These are phyloP conservation scores for Sphagnum fallax DNA, from an alignment of 228 moss, liverwort and hornwort genomes.

Conservation along the genomic window DNA sequence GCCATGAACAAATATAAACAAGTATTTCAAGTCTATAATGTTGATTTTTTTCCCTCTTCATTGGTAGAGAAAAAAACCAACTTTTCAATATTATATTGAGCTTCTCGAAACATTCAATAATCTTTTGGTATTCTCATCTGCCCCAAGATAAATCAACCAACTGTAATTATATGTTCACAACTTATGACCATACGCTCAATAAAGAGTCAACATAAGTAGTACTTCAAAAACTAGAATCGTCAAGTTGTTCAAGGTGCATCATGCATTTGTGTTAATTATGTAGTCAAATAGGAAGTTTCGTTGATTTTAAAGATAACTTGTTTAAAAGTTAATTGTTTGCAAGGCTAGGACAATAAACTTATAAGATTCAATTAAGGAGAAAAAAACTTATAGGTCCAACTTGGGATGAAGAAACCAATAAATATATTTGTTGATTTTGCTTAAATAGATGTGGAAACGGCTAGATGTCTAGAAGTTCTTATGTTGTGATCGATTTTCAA, in stretches of 20 bases:
- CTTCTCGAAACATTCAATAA: slow-evolving; percentile 52
- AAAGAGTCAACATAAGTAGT: background rate
- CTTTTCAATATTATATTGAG: slow-evolving; percentile 75
- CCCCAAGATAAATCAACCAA: background rate
- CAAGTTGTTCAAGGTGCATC: too few species aligned
- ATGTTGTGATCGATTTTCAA: slow-evolving; percentile 41
- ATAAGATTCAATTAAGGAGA: background rate
- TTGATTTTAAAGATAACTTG: background rate
- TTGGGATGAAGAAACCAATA: slow-evolving; percentile 39
- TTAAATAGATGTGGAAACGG: slow-evolving; percentile 70
- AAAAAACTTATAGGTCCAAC: slow-evolving; percentile 51
- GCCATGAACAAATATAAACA: slow-evolving; percentile 36
- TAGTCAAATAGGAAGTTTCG: too few species aligned
- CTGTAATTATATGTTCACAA: background rate
- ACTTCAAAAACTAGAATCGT: background rate
- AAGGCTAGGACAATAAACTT: too few species aligned
- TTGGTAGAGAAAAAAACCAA: slow-evolving; percentile 81
- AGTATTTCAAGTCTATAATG: slow-evolving; percentile 83
- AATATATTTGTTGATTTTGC: slow-evolving; percentile 57
- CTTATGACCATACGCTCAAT: background rate
- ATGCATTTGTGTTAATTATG: background rate
- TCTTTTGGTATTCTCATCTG: slow-evolving; percentile 75
- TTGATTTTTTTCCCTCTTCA: slow-evolving; percentile 94
- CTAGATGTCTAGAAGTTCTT: slow-evolving; percentile 60
- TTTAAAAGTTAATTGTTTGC: background rate